Evolutionary conservation across 23 red algal genomes (phyloP).

Genomic region (Cyanidioschyzon merolae): DNA sequence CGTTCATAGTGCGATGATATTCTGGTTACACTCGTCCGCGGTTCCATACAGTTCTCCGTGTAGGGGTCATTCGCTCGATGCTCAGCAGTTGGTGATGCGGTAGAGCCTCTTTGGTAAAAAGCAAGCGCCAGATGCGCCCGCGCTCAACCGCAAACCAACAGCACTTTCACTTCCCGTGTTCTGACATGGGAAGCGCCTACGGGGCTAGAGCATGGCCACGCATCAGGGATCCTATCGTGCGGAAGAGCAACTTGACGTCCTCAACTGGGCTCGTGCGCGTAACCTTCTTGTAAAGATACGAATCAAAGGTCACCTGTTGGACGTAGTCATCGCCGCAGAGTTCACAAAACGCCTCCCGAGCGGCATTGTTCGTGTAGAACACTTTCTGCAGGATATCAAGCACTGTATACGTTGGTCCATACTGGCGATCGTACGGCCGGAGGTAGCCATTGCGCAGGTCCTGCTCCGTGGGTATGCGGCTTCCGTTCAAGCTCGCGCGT

Average conservation of each 20-base stretch:
- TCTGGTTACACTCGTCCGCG: background rate
- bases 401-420: constrained; percentile 98
- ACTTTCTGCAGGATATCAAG: constrained; percentile 80
- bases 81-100: too few relatives aligned
- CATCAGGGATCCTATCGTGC: constrained; percentile 65
- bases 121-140: too few relatives aligned
- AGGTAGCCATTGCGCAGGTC: constrained; percentile 77
- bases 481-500: constrained; percentile 39
- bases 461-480: constrained; percentile 49
- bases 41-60: background rate
- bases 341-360: constrained; percentile 88
- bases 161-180: too few relatives aligned
- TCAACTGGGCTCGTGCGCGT: constrained; percentile 77
- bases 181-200: background rate
- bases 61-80: background rate
- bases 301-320: constrained; percentile 94
- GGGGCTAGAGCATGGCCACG: constrained; percentile 31
- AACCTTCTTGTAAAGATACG: constrained; percentile 98
- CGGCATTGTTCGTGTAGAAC: constrained; percentile 87
- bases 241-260: constrained; percentile 96
- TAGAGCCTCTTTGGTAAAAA: too few relatives aligned
- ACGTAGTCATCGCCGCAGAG: constrained; percentile 99
- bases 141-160: too few relatives aligned
- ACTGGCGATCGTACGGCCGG: constrained; percentile 74
- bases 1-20: background rate